Percentiles rank a stretch among this genome's conserved stretches.
Evolutionary conservation across 1,284 basidiomycete species (phyloP).

Genomic region (Microstroma glucosiphilum): DNA sequence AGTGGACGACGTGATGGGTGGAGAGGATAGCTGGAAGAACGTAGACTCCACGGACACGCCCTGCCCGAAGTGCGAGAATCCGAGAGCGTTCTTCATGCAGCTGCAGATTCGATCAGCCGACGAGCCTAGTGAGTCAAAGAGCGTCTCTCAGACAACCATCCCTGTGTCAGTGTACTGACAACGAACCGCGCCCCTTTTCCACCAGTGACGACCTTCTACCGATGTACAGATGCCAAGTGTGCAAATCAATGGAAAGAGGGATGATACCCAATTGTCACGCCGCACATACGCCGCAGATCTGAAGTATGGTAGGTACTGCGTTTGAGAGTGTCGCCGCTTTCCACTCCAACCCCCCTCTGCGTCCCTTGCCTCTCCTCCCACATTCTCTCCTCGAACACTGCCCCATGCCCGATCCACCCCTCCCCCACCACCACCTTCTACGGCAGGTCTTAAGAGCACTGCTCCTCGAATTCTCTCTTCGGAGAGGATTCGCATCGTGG

Average conservation of each 20-base stretch:
- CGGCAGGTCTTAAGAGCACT: conserved; percentile 8
- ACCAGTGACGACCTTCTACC: conserved; percentile 47
- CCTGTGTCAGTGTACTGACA: background rate
- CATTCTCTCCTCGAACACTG: background rate
- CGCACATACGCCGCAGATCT: background rate
- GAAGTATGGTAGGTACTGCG: background rate
- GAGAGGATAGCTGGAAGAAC: conserved; percentile 88
- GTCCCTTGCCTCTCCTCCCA: background rate
- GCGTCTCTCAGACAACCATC: background rate
- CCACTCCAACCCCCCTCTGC: background rate
- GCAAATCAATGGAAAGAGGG: conserved; percentile 43
- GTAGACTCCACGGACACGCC: conserved; percentile 70
- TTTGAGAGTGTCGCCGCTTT: background rate
- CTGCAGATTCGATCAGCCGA: conserved; percentile 85
- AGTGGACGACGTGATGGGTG: conserved; percentile 88
- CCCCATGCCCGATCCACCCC: background rate
- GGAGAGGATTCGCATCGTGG: background rate
- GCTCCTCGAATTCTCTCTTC: background rate
- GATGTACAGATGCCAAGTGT: conserved; percentile 38
- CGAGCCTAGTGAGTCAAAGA: conserved; percentile 43
- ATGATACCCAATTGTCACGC: background rate
- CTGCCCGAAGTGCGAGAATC: conserved; percentile 85
- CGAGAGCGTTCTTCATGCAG: conserved; percentile 87
- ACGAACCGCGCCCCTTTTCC: background rate
- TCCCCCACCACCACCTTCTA: background rate